Evolutionary conservation across 768 basidiomycete species (phyloP).

Genomic region (Russula foetens): DNA sequence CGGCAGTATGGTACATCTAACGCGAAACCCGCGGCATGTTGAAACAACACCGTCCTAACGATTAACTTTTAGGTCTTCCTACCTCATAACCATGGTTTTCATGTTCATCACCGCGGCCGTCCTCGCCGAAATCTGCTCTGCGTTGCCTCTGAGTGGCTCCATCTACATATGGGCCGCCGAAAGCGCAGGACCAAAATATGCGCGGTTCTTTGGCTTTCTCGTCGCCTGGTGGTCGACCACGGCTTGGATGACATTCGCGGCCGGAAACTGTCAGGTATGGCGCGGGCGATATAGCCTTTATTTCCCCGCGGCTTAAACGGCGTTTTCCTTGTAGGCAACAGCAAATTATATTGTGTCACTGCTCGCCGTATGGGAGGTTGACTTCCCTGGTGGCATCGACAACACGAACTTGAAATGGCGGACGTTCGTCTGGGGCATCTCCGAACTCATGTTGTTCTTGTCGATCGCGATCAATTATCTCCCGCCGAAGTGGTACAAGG

Average conservation of each 20-base stretch:
- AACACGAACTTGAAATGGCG: conserved; percentile 78
- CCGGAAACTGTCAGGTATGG: conserved; percentile 77
- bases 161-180: conserved; percentile 96
- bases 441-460: conserved; percentile 62
- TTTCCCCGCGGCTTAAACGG: too few relatives aligned
- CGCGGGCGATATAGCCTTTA: background rate
- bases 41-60: background rate
- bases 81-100: conserved; percentile 72
- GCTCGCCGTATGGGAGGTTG: conserved; percentile 66
- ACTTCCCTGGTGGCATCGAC: conserved; percentile 73
- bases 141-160: conserved; percentile 78
- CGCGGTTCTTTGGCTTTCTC: conserved; percentile 78
- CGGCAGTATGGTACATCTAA: conserved; percentile 61
- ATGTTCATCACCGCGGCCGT: conserved; percentile 85
- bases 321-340: conserved; percentile 74
- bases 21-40: background rate
- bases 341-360: conserved; percentile 89
- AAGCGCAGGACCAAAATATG: conserved; percentile 82
- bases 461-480: conserved; percentile 81
- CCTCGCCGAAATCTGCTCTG: conserved; percentile 86
- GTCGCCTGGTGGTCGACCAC: conserved; percentile 93
- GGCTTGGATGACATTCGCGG: conserved; percentile 94
- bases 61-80: conserved; percentile 62
- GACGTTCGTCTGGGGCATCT: conserved; percentile 74
- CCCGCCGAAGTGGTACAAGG: conserved; percentile 66